These are phyloP conservation scores for Cryphonectria radicalis DNA, from an alignment of 2,329 filamentous ascomycete species.

Conservation along the genomic window DNA sequence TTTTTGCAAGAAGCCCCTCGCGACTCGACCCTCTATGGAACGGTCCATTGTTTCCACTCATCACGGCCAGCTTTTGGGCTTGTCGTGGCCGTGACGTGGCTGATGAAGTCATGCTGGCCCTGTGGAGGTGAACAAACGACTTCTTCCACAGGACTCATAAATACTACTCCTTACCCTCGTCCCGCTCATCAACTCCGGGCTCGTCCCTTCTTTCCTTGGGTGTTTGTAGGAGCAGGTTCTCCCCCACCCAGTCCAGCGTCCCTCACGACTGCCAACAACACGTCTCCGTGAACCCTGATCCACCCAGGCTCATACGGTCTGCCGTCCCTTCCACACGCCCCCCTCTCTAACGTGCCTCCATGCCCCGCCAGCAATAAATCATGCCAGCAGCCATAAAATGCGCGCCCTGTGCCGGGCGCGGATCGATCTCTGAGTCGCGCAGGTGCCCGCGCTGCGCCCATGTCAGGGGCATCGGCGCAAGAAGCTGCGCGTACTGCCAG, in stretches of 20 bases:
- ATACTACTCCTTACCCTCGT: background rate
- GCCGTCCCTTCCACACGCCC: background rate
- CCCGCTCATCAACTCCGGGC: background rate
- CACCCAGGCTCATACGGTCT: background rate
- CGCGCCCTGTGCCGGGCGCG: constrained; percentile 8
- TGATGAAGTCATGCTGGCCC: background rate
- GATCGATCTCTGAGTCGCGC: constrained; percentile 7
- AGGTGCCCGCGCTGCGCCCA: constrained; percentile 15
- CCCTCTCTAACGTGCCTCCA: background rate
- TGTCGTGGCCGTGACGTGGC: background rate
- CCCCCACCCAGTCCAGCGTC: constrained; percentile 4
- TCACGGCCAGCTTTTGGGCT: background rate
- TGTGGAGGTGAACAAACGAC: background rate
- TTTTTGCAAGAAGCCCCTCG: background rate
- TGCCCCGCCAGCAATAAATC: background rate
- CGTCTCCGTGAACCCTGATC: background rate
- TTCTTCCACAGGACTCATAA: background rate
- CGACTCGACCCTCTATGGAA: background rate
- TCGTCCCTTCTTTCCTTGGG: background rate
- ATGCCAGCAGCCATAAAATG: constrained; percentile 11
- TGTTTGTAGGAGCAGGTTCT: constrained; percentile 11
- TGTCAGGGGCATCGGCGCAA: background rate
- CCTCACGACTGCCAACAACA: constrained; percentile 6
- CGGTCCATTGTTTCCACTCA: background rate
- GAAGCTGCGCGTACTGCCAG: constrained; percentile 3